Conservation (phyloP, 2,329 filamentous ascomycete genomes). For the Claviceps sp. region DNA sequence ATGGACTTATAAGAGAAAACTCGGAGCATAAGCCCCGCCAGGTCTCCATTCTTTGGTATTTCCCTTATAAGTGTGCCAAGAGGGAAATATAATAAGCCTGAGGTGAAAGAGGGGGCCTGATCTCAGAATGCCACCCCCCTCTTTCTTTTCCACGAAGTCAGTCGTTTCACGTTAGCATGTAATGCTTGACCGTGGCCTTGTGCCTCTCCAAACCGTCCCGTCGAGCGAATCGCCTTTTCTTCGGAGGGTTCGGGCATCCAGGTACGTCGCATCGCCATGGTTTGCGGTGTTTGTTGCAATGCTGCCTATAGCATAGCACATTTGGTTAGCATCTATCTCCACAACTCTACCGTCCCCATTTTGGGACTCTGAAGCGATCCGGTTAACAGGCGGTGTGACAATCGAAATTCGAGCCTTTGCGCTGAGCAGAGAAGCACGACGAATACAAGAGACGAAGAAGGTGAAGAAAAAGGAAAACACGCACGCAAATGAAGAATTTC, state of each 20-base stretch:
- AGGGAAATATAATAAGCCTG: no score
- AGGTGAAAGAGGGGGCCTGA: not conserved
- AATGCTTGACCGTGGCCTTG: slow-evolving; percentile 26
- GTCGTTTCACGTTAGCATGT: slow-evolving; percentile 13
- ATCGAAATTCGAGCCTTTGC: not conserved
- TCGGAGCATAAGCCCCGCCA: not conserved
- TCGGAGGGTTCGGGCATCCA: slow-evolving; percentile 26
- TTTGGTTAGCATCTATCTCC: slow-evolving; percentile 2
- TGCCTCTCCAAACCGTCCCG: slow-evolving; percentile 29
- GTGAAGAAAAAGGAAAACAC: slow-evolving; percentile 3
- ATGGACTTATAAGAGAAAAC: not conserved
- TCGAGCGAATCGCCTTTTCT: slow-evolving; percentile 28
- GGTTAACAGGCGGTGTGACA: not conserved
- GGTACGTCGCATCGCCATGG: slow-evolving; percentile 26
- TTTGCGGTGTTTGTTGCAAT: slow-evolving; percentile 29
- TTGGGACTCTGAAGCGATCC: not conserved
- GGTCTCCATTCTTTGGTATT: no score
- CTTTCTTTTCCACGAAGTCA: not conserved
- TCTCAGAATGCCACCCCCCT: not conserved
- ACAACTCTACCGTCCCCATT: not conserved
- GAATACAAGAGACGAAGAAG: not conserved
- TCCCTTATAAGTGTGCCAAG: no score
- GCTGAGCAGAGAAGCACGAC: not conserved
- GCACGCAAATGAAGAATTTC: slow-evolving; percentile 28
- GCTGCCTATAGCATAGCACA: slow-evolving; percentile 18